Evolutionary conservation across 768 basidiomycete species (phyloP).

Genomic region (Suillus americanus): DNA sequence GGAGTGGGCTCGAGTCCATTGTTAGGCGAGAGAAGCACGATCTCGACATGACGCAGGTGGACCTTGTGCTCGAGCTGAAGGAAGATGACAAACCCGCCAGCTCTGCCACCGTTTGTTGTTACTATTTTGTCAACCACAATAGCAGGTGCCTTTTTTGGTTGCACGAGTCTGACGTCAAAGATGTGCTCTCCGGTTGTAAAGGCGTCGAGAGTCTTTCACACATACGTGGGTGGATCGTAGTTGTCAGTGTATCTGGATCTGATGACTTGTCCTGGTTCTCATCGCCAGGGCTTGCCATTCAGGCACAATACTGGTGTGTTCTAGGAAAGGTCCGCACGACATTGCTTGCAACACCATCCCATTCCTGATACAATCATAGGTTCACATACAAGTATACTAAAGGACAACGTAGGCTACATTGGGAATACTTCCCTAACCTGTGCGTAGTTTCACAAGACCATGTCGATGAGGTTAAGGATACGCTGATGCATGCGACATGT

Average conservation of each 20-base stretch:
- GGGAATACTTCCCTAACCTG: background rate
- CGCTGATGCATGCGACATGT: background rate
- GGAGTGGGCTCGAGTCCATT: background rate
- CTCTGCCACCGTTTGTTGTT: background rate
- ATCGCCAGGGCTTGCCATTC: background rate
- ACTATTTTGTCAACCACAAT: background rate
- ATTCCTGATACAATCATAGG: background rate
- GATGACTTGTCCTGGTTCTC: background rate
- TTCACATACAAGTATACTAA: background rate
- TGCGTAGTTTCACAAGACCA: background rate
- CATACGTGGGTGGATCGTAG: background rate
- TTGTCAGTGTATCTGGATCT: background rate
- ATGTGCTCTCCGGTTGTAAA: background rate
- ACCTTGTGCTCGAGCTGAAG: background rate
- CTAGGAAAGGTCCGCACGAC: background rate
- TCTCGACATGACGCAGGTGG: background rate
- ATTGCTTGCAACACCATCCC: background rate
- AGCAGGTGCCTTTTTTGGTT: background rate
- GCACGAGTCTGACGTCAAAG: background rate
- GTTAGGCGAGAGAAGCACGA: background rate
- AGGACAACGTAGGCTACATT: background rate
- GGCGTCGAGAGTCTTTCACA: background rate
- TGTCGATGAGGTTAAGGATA: background rate
- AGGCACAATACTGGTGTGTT: background rate
- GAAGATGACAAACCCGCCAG: background rate